Evolutionary conservation across 331 rosid species (phyloP).

Genomic region (Malus hybrid): DNA sequence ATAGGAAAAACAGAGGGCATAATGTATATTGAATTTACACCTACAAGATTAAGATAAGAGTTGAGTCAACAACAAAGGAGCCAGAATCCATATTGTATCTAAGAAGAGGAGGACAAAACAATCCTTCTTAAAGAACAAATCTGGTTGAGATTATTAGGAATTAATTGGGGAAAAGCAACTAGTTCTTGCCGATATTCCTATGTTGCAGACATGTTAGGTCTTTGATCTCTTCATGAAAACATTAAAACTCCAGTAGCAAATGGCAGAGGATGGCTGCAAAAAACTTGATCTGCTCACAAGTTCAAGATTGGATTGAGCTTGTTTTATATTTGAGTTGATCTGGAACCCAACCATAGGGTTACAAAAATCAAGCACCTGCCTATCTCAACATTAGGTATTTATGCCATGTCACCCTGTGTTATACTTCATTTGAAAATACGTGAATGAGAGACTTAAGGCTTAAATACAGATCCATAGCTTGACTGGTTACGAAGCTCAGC

Average conservation of each 20-base stretch:
- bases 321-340: not conserved
- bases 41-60: not conserved
- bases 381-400: not conserved
- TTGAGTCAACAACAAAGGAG: not conserved
- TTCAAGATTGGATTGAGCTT: not conserved
- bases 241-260: no score
- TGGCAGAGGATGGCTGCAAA: not conserved
- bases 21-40: not conserved
- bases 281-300: not conserved
- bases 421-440: not conserved
- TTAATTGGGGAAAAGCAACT: not conserved
- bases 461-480: not conserved
- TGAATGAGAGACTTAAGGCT: not conserved
- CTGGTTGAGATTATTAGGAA: not conserved
- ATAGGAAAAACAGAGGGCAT: not conserved
- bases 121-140: not conserved
- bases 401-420: not conserved
- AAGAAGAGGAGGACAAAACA: not conserved
- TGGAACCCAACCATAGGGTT: not conserved
- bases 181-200: not conserved
- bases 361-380: not conserved
- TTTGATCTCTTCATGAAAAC: not conserved
- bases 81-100: not conserved
- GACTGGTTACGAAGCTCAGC: not conserved
- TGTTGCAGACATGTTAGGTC: not conserved